Percentiles rank a stretch among this genome's conserved stretches.
These are phyloP conservation scores for Macrotyloma uniflorum DNA, from an alignment of 306 rosid genomes.

Conservation along the genomic window DNA sequence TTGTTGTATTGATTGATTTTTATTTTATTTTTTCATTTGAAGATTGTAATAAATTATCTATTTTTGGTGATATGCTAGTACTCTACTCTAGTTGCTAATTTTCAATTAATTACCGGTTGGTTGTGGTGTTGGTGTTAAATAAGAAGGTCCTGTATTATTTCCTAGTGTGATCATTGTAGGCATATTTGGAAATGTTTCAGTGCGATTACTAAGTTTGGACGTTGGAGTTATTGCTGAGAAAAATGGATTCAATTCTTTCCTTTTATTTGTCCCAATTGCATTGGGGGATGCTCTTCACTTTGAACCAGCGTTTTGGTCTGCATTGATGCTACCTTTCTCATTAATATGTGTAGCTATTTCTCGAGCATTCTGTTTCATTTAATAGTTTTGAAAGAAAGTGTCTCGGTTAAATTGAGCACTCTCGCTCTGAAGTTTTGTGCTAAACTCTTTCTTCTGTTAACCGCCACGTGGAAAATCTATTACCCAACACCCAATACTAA, in stretches of 20 bases:
- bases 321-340: neutral
- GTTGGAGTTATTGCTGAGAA: neutral
- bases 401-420: constrained; percentile 1
- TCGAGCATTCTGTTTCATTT: neutral
- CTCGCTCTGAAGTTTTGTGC: neutral
- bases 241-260: neutral
- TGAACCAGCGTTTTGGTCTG: constrained; percentile 1
- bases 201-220: neutral
- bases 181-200: neutral
- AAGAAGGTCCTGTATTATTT: neutral
- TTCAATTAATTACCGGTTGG: neutral
- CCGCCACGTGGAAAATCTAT: neutral
- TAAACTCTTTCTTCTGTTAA: constrained; percentile 5
- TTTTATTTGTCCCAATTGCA: neutral
- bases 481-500: neutral
- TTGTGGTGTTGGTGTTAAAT: neutral
- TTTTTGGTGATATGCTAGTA: neutral
- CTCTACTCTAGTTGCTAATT: neutral
- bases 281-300: neutral
- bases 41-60: neutral
- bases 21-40: neutral
- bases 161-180: neutral
- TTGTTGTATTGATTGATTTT: neutral
- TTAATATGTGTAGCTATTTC: neutral
- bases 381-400: neutral